These are phyloP conservation scores for Solanum tarijense DNA, from an alignment of 257 asterid genomes.

Conservation along the genomic window DNA sequence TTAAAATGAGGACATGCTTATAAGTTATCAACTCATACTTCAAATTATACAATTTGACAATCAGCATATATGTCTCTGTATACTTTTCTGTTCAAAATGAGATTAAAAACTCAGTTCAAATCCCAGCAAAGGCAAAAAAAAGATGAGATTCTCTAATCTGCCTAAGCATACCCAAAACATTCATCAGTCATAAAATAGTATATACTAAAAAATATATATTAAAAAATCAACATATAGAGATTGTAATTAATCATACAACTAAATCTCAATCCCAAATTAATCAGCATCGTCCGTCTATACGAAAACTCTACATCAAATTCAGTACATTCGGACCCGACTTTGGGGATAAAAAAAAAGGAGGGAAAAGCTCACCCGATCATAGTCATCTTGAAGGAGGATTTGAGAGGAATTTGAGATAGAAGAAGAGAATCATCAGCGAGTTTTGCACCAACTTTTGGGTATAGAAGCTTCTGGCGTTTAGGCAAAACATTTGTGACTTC, in stretches of 20 bases:
- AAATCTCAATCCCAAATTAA: not conserved
- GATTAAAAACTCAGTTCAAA: not conserved
- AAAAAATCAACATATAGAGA: not conserved
- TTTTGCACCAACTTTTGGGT: slow-evolving; percentile 82
- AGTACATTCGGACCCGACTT: not conserved
- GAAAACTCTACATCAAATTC: not conserved
- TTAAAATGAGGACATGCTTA: not conserved
- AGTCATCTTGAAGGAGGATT: slow-evolving; percentile 76
- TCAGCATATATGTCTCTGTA: not conserved
- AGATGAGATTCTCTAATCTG: not conserved
- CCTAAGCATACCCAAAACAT: not conserved
- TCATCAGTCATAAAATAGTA: not conserved
- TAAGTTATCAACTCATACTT: not conserved
- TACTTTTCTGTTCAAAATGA: not conserved
- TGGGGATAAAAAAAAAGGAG: not conserved
- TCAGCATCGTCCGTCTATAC: not conserved
- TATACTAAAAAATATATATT: not conserved
- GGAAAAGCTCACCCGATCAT: slow-evolving; percentile 63
- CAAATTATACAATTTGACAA: not conserved
- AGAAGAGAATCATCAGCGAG: slow-evolving; percentile 71
- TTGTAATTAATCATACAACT: not conserved
- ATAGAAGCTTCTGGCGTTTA: slow-evolving; percentile 88
- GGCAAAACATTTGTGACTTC: slow-evolving; percentile 83
- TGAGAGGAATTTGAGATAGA: slow-evolving; percentile 69
- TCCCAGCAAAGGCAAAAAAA: not conserved